A percentile compares a stretch with the other conserved stretches of the same genome.
Conservation (phyloP, 129 eudicot species). For the Centella asiatica region DNA sequence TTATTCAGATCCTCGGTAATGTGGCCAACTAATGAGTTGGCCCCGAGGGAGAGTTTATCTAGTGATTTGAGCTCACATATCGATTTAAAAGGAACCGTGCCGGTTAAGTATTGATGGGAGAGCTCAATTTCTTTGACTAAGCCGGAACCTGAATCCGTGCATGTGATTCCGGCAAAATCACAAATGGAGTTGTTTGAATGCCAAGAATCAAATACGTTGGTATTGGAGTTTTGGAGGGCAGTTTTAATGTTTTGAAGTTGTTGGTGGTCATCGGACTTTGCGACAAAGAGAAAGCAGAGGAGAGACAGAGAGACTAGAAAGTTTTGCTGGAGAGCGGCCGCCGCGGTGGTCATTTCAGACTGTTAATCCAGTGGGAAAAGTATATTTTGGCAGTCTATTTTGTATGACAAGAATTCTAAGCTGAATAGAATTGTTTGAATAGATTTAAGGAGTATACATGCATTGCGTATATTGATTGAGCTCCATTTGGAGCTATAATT, state of each 20-base stretch:
- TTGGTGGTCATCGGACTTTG: constrained; percentile 32
- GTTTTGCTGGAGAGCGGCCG: constrained; percentile 6
- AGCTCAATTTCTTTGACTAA: constrained; percentile 69
- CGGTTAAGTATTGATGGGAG: constrained; percentile 46
- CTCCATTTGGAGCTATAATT: too few species aligned
- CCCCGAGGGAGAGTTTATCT: constrained; percentile 56
- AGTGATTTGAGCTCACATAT: constrained; percentile 48
- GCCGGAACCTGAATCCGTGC: constrained; percentile 25
- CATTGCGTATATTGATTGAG: too few species aligned
- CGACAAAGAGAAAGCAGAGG: constrained; percentile 28
- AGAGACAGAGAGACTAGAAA: constrained; percentile 8
- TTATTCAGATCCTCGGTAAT: constrained; percentile 30
- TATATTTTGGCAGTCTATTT: too few species aligned
- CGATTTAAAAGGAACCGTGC: constrained; percentile 42
- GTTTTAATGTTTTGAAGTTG: constrained; percentile 41
- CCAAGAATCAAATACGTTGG: constrained; percentile 62
- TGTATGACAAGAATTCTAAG: too few species aligned
- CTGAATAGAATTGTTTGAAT: too few species aligned
- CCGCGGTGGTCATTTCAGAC: too few species aligned
- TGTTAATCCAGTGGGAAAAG: too few species aligned
- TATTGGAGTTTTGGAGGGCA: constrained; percentile 37
- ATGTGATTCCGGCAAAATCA: constrained; percentile 54
- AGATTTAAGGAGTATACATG: too few species aligned
- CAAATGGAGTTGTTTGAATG: constrained; percentile 19
- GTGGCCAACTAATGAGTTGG: constrained; percentile 36